Percentiles rank a stretch among this genome's conserved stretches.
Conservation (phyloP, 2,329 filamentous ascomycete species). For the Lasiodiplodia gonubiensis region DNA sequence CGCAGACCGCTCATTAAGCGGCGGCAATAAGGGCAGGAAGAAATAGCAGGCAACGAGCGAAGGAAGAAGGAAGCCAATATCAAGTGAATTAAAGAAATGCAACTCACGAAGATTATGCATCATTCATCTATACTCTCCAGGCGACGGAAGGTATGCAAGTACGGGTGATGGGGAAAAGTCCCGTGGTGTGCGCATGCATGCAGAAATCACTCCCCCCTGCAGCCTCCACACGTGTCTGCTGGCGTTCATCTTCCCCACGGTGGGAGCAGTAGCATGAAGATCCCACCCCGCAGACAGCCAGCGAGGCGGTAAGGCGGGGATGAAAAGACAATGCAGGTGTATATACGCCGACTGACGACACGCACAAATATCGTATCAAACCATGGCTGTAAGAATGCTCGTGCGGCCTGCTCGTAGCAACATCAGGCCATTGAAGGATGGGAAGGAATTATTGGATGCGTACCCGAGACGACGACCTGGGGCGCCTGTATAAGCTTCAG, state of each 20-base stretch:
- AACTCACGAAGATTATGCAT: background rate
- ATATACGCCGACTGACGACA: background rate
- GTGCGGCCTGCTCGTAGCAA: background rate
- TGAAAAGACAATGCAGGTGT: background rate
- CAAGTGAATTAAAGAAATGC: background rate
- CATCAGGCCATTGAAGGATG: background rate
- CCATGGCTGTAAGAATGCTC: background rate
- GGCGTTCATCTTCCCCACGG: background rate
- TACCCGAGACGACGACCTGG: background rate
- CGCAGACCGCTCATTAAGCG: background rate
- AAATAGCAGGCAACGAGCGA: background rate
- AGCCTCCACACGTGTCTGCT: background rate
- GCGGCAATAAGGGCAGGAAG: background rate
- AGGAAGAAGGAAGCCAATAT: background rate
- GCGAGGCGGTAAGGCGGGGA: slow-evolving; percentile 10
- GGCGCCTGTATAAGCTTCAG: background rate
- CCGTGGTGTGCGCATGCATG: background rate
- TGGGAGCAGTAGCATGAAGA: background rate
- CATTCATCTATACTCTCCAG: background rate
- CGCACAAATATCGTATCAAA: background rate
- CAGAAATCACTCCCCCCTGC: background rate
- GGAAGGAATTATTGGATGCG: slow-evolving; percentile 6
- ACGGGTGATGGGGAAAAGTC: too few species aligned
- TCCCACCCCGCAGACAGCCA: background rate
- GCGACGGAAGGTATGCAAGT: background rate